These are phyloP conservation scores for Lomentospora prolificans DNA, from an alignment of 2,329 filamentous ascomycete species.

Conservation along the genomic window DNA sequence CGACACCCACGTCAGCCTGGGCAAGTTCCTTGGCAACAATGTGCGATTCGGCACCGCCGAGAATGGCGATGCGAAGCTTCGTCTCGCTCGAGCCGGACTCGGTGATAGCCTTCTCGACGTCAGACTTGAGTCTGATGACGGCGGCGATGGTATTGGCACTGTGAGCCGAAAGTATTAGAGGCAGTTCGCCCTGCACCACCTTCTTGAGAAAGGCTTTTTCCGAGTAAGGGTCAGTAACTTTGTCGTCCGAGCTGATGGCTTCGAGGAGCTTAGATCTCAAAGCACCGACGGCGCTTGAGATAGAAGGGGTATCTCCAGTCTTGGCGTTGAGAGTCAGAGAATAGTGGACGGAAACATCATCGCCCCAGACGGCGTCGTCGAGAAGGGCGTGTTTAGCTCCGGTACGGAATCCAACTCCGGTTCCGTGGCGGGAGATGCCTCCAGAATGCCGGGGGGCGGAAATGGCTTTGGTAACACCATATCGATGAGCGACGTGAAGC, in stretches of 20 bases:
- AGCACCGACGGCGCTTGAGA: constrained; percentile 42
- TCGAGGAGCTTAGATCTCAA: constrained; percentile 45
- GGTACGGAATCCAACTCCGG: constrained; percentile 49
- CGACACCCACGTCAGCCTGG: constrained; percentile 44
- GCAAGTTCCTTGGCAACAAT: constrained; percentile 50
- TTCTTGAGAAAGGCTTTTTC: constrained; percentile 40
- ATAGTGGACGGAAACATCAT: constrained; percentile 49
- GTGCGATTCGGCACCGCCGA: constrained; percentile 55
- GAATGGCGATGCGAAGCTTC: constrained; percentile 42
- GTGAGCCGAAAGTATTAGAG: constrained; percentile 49
- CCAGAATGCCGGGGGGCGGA: constrained; percentile 39
- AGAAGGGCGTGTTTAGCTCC: constrained; percentile 35
- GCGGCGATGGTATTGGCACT: constrained; percentile 54
- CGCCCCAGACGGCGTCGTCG: constrained; percentile 39
- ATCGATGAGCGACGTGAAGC: constrained; percentile 38
- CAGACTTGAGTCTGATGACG: constrained; percentile 46
- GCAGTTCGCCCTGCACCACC: constrained; percentile 42
- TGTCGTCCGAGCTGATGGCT: constrained; percentile 26
- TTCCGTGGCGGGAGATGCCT: constrained; percentile 39
- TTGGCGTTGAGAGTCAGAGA: constrained; percentile 41
- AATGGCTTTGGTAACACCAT: constrained; percentile 50
- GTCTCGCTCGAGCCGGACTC: not conserved
- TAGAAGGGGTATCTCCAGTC: constrained; percentile 31
- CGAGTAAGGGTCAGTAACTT: constrained; percentile 29
- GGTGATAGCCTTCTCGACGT: constrained; percentile 32